Evolutionary conservation across 2,329 filamentous ascomycete species (phyloP).

Genomic region (Coleophoma crateriformis): DNA sequence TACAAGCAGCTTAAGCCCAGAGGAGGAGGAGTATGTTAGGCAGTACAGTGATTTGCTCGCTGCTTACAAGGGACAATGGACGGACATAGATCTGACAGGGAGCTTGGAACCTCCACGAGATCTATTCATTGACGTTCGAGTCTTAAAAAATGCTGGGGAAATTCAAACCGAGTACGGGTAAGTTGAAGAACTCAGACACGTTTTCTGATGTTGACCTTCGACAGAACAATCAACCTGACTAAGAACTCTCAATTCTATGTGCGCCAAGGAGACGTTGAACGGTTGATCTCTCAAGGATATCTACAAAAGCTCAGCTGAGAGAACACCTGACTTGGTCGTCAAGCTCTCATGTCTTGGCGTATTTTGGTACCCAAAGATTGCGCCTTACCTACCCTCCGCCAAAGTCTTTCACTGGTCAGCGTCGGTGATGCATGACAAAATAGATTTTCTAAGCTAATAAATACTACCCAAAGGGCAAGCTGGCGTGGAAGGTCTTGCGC

Average conservation of each 20-base stretch:
- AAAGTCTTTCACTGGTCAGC: too few species aligned
- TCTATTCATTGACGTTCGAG: conserved; percentile 92
- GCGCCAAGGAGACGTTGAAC: conserved; percentile 89
- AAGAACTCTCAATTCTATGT: conserved; percentile 99
- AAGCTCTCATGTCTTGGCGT: too few species aligned
- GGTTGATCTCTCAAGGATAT: conserved; percentile 90
- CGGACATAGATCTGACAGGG: conserved; percentile 91
- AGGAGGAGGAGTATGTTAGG: conserved; percentile 93
- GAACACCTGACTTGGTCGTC: too few species aligned
- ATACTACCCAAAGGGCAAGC: too few species aligned
- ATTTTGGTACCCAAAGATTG: too few species aligned
- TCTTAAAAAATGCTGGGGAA: conserved; percentile 94
- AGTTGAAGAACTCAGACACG: conserved; percentile 27
- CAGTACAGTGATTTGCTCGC: conserved; percentile 88
- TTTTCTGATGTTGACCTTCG: not conserved
- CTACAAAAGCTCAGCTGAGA: conserved; percentile 79
- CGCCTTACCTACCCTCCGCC: too few species aligned
- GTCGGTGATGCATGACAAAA: too few species aligned
- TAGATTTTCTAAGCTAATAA: too few species aligned
- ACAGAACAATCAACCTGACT: conserved; percentile 85
- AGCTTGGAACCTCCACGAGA: conserved; percentile 91
- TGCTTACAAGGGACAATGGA: conserved; percentile 98
- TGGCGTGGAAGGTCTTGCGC: too few species aligned
- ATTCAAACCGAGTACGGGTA: conserved; percentile 99
- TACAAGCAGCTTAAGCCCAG: conserved; percentile 80